These are phyloP conservation scores for Camptophora hylomeconis DNA, from an alignment of 2,329 filamentous ascomycete genomes.

Conservation along the genomic window DNA sequence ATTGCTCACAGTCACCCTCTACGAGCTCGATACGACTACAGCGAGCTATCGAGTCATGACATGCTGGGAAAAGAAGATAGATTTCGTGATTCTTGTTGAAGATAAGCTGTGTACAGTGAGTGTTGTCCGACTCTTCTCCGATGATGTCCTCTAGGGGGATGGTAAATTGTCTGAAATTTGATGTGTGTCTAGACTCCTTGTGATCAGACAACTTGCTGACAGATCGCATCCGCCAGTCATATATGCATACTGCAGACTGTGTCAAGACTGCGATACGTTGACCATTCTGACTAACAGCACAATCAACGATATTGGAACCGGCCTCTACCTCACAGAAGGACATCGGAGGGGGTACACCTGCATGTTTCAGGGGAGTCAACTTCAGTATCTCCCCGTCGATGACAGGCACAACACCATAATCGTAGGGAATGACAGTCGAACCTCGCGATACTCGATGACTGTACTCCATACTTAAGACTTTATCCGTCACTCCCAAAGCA, in stretches of 20 bases:
- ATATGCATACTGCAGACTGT: conserved; percentile 51
- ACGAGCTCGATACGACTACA: too few species aligned
- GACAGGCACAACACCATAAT: conserved; percentile 68
- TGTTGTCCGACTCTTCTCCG: too few species aligned
- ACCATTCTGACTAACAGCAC: conserved; percentile 56
- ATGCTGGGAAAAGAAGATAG: conserved; percentile 29
- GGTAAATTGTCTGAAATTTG: too few species aligned
- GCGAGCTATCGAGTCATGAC: too few species aligned
- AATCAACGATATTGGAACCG: conserved; percentile 54
- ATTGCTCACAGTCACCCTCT: too few species aligned
- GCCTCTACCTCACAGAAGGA: conserved; percentile 60
- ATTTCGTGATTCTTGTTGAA: conserved; percentile 31
- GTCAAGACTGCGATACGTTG: conserved; percentile 61
- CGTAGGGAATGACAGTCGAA: conserved; percentile 55
- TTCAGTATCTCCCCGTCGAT: conserved; percentile 74
- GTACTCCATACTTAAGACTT: conserved; percentile 50
- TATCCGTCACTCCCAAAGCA: too few species aligned
- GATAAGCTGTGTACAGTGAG: too few species aligned
- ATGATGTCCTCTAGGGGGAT: too few species aligned
- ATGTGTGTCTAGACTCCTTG: too few species aligned
- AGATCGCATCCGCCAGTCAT: conserved; percentile 46
- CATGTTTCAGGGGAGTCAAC: conserved; percentile 69
- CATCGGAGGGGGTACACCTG: conserved; percentile 90
- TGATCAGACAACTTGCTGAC: too few species aligned
- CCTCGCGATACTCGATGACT: too few species aligned